Evolutionary conservation across 2,329 filamentous ascomycete genomes (phyloP), one percentile per base, ranked within the genome.

Genomic region (Botrytis deweyae): DNA sequence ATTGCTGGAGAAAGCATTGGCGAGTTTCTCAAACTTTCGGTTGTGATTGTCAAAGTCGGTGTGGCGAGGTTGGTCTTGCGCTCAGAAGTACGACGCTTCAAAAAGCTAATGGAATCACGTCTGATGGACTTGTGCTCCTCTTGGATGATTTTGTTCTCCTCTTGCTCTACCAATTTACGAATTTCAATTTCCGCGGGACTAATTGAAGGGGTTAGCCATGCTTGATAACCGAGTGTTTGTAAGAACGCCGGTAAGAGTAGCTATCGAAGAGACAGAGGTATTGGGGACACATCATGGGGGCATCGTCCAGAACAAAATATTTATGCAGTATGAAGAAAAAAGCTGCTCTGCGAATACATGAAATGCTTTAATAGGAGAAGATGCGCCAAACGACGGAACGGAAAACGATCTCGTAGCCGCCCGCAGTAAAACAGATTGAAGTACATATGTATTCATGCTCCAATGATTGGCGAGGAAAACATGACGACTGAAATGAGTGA

Each of bases 121-220:
- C 68, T 70, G 29, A 62, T 64, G 5, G 29, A 40, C 58, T 73
- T 74, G 44, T 59, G 62, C 52, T 58, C 64, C 25, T 62, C 49
- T 62, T 62, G 59, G 10, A 62, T 63, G 8, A 40, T 46, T 58
- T 73, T 74, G 52, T 40, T 68, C 42, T 58, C 64, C n/a, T 62
- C 49, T 59, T 72, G 29, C n/a, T 71, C 58, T 69, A 68, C 52
- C 67, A 69, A 44, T 25, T 69, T 69, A 38, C 66, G 46, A 29
- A 29, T 58, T 25, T 44, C 59, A 33, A 29, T 55, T 49, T 73
- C 40, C 20, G 33, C 46, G 12, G 33, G 68, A 29, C 58, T 71
- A 33, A 20, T 52, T 46, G 18, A 64, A 29, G 18, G 29, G 38
- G 66, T 69, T 18, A 69, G 66, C n/a, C 33, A 25, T 69, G 66